Conservation (phyloP, 495 filamentous ascomycete genomes). For the Lasiosphaeria hispida region DNA sequence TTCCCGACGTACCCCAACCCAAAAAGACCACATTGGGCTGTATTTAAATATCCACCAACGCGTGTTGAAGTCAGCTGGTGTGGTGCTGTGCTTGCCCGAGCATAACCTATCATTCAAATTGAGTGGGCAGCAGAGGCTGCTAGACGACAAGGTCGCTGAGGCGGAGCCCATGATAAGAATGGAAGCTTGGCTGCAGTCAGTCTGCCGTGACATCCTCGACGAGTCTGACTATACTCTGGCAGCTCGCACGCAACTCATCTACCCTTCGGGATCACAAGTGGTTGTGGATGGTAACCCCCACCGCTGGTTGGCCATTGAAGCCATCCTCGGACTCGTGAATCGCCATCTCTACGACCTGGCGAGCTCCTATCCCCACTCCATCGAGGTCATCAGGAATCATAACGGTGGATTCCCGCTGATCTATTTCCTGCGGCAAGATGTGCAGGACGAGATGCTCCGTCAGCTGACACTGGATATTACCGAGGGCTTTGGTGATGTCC, state of each 20-base stretch:
- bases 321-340: conserved; percentile 42
- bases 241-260: conserved; percentile 48
- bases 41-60: conserved; percentile 39
- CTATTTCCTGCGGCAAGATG: conserved; percentile 45
- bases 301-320: conserved; percentile 45
- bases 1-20: conserved; percentile 44
- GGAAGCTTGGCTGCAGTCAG: conserved; percentile 46
- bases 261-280: conserved; percentile 48
- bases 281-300: conserved; percentile 50
- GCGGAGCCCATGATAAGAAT: conserved; percentile 43
- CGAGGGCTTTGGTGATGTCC: conserved; percentile 28
- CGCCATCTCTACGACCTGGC: conserved; percentile 37
- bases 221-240: conserved; percentile 56
- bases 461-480: conserved; percentile 39
- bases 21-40: conserved; percentile 24
- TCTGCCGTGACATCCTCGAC: conserved; percentile 54
- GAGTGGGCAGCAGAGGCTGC: conserved; percentile 46
- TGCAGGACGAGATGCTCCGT: conserved; percentile 41
- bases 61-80: conserved; percentile 29
- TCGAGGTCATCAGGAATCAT: conserved; percentile 41
- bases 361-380: conserved; percentile 37
- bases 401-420: conserved; percentile 41
- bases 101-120: conserved; percentile 54
- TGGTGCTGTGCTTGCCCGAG: conserved; percentile 52
- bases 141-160: conserved; percentile 35